These are phyloP conservation scores for Kwoniella sp. DNA, from an alignment of 768 basidiomycete genomes.

Conservation along the genomic window DNA sequence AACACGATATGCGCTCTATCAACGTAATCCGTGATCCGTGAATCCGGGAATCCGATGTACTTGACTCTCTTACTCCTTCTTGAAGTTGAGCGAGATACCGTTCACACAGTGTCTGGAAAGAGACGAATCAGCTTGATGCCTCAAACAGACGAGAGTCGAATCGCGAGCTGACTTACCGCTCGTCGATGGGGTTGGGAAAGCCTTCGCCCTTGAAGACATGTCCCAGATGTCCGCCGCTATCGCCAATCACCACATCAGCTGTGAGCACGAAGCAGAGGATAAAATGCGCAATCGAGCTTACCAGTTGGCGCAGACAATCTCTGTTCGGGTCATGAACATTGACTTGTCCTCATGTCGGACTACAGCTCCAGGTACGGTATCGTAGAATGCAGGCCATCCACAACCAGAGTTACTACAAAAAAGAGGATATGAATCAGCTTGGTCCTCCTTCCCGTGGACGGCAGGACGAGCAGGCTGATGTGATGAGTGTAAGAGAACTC, in stretches of 20 bases:
- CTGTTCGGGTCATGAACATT: slow-evolving; percentile 69
- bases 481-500: slow-evolving; percentile 21
- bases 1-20: no score
- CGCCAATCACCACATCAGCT: no score
- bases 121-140: slow-evolving; percentile 65
- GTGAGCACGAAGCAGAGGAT: no score
- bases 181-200: slow-evolving; percentile 70
- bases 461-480: background rate
- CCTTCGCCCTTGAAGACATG: slow-evolving; percentile 95
- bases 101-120: slow-evolving; percentile 62
- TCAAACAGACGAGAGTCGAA: slow-evolving; percentile 53
- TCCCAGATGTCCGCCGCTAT: slow-evolving; percentile 80
- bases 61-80: slow-evolving; percentile 56
- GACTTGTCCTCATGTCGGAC: slow-evolving; percentile 69
- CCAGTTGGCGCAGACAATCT: slow-evolving; percentile 87
- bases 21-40: no score
- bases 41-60: background rate
- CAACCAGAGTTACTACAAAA: slow-evolving; percentile 70
- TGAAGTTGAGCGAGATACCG: slow-evolving; percentile 79
- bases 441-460: no score
- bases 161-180: slow-evolving; percentile 30
- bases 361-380: slow-evolving; percentile 89
- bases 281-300: slow-evolving; percentile 10
- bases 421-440: background rate
- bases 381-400: slow-evolving; percentile 98